Evolutionary conservation across 106 monocot species (phyloP).

Genomic region (Gastrodia elata): DNA sequence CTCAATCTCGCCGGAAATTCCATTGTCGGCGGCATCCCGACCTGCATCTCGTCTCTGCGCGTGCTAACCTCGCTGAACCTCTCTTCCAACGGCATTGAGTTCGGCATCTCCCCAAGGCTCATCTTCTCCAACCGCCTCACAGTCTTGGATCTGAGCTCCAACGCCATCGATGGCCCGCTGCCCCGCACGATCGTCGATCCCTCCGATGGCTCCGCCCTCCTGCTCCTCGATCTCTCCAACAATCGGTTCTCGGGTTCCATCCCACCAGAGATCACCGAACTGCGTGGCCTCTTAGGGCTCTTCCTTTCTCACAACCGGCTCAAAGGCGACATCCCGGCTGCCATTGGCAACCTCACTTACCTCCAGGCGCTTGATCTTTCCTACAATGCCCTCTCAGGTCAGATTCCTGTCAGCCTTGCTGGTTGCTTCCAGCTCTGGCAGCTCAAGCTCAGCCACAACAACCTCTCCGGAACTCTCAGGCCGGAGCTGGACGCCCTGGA

Average conservation of each 20-base stretch:
- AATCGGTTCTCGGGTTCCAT: slow-evolving; percentile 60
- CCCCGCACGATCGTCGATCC: slow-evolving; percentile 43
- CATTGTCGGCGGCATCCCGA: slow-evolving; percentile 70
- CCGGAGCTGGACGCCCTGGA: slow-evolving; percentile 85
- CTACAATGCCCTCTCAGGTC: slow-evolving; percentile 54
- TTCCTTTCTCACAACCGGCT: slow-evolving; percentile 59
- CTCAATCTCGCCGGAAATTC: slow-evolving; percentile 61
- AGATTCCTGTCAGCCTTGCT: slow-evolving; percentile 58
- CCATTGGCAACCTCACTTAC: slow-evolving; percentile 81
- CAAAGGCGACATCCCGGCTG: slow-evolving; percentile 55
- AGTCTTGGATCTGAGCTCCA: slow-evolving; percentile 71
- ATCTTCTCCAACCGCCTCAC: slow-evolving; percentile 62
- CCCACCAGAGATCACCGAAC: slow-evolving; percentile 43
- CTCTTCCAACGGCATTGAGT: slow-evolving; percentile 59
- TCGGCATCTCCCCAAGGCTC: slow-evolving; percentile 65
- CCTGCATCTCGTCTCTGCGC: slow-evolving; percentile 60
- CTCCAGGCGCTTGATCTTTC: slow-evolving; percentile 78
- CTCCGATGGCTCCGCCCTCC: slow-evolving; percentile 36
- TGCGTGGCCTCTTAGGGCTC: slow-evolving; percentile 55
- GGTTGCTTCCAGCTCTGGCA: slow-evolving; percentile 88
- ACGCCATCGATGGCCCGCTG: slow-evolving; percentile 54
- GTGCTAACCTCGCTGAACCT: slow-evolving; percentile 56
- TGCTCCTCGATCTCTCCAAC: slow-evolving; percentile 62
- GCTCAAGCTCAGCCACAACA: slow-evolving; percentile 66
- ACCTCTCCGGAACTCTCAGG: slow-evolving; percentile 67